Evolutionary conservation across 176 grass and related monocot species (phyloP).

Genomic region (Rhynchospora breviuscula): DNA sequence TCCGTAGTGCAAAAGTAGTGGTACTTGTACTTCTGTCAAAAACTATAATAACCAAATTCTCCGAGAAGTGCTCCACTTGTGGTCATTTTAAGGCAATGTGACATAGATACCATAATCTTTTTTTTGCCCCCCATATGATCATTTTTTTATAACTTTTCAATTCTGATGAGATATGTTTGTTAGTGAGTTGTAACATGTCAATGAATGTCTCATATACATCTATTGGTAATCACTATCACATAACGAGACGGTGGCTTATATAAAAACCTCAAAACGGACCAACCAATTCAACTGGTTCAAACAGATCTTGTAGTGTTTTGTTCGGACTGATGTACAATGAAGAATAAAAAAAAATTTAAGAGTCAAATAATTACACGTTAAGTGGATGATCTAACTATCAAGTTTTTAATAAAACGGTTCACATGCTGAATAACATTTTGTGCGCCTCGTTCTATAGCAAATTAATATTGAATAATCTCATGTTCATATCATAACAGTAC

Average conservation of each 20-base stretch:
- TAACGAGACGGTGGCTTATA: neutral
- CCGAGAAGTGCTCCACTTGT: neutral
- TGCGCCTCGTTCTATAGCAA: too few relatives aligned
- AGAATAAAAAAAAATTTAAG: neutral
- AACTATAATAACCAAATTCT: neutral
- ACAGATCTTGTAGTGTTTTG: neutral
- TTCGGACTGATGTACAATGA: neutral
- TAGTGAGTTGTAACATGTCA: neutral
- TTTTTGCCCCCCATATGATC: neutral
- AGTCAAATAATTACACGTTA: too few relatives aligned
- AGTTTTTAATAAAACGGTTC: too few relatives aligned
- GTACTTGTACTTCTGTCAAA: neutral
- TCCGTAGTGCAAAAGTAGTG: neutral
- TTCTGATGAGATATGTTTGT: neutral
- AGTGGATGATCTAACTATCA: too few relatives aligned
- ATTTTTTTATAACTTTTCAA: neutral
- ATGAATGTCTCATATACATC: neutral
- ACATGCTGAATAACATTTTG: too few relatives aligned
- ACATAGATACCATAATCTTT: neutral
- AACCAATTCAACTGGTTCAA: neutral
- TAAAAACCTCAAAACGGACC: neutral
- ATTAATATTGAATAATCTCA: too few relatives aligned
- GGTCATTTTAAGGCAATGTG: neutral
- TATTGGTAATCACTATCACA: neutral
- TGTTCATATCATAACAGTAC: too few relatives aligned